Percentiles rank a stretch among this genome's conserved stretches.
Conservation (phyloP, 257 asterid genomes). For the Forsythia suspensa region DNA sequence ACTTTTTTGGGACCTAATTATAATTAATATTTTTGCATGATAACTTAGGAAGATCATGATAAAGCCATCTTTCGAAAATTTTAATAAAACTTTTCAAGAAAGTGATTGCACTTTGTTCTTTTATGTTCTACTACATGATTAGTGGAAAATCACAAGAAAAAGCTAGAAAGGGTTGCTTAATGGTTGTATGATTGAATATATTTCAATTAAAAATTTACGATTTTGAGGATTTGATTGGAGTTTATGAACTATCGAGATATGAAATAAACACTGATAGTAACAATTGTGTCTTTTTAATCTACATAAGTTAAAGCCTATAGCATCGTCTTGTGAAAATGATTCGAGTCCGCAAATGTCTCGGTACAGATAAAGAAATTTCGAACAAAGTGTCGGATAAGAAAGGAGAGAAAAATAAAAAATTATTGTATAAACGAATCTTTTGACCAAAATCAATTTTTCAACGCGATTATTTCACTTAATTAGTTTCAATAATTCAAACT, state of each 20-base stretch:
- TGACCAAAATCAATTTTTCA: background rate
- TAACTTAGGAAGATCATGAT: background rate
- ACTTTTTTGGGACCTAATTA: background rate
- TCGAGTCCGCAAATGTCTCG: too few relatives aligned
- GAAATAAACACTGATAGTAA: background rate
- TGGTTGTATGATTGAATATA: background rate
- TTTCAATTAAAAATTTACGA: background rate
- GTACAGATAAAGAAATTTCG: background rate
- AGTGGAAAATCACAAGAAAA: background rate
- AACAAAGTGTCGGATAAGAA: background rate
- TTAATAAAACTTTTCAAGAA: background rate
- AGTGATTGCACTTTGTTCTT: background rate
- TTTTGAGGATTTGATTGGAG: background rate
- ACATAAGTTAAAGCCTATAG: background rate
- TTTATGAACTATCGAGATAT: background rate
- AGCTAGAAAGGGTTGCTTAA: background rate
- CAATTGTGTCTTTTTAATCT: background rate
- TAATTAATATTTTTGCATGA: background rate
- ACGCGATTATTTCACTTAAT: background rate
- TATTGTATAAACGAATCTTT: background rate
- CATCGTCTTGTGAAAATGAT: too few relatives aligned
- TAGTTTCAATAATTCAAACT: too few relatives aligned
- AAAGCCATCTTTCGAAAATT: background rate
- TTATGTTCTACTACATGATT: background rate
- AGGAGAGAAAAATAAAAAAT: background rate